These are phyloP conservation scores for Leishmania turanica DNA, from an alignment of 208 protist species.

Conservation along the genomic window DNA sequence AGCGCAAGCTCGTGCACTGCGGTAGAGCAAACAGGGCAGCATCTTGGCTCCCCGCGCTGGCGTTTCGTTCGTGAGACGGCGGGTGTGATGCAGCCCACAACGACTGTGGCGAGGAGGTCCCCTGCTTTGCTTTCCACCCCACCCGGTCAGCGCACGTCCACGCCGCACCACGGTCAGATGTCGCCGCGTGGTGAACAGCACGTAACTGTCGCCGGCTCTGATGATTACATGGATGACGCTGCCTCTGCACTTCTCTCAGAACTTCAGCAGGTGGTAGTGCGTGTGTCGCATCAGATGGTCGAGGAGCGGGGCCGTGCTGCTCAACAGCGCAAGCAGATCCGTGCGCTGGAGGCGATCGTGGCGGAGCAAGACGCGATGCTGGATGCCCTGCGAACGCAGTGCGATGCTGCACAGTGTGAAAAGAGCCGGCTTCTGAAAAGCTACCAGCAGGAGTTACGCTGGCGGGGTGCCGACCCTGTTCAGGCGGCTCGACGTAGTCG, in stretches of 20 bases:
- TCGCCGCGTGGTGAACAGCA: background rate
- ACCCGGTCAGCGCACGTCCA: background rate
- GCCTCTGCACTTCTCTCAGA: slow-evolving; percentile 37
- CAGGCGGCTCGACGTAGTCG: background rate
- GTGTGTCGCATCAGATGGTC: slow-evolving; percentile 41
- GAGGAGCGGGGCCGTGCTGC: slow-evolving; percentile 38
- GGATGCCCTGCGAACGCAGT: slow-evolving; percentile 33
- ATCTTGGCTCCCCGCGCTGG: background rate
- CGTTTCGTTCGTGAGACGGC: background rate
- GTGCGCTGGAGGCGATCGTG: slow-evolving; percentile 37
- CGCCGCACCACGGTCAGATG: background rate
- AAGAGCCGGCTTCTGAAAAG: slow-evolving; percentile 26
- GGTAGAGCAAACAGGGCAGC: background rate
- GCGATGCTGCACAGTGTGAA: slow-evolving; percentile 37
- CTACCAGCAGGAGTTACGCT: slow-evolving; percentile 39
- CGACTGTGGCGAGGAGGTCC: background rate
- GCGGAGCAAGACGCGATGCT: slow-evolving; percentile 57
- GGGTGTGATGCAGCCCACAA: background rate
- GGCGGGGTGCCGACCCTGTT: background rate
- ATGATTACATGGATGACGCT: slow-evolving; percentile 13
- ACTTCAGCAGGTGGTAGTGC: slow-evolving; percentile 52
- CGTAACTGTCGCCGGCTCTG: background rate
- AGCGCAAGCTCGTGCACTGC: background rate
- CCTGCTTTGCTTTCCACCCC: background rate
- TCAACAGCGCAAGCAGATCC: slow-evolving; percentile 35